Conservation (phyloP, 2,329 filamentous ascomycete species). For the Colletotrichum horii region DNA sequence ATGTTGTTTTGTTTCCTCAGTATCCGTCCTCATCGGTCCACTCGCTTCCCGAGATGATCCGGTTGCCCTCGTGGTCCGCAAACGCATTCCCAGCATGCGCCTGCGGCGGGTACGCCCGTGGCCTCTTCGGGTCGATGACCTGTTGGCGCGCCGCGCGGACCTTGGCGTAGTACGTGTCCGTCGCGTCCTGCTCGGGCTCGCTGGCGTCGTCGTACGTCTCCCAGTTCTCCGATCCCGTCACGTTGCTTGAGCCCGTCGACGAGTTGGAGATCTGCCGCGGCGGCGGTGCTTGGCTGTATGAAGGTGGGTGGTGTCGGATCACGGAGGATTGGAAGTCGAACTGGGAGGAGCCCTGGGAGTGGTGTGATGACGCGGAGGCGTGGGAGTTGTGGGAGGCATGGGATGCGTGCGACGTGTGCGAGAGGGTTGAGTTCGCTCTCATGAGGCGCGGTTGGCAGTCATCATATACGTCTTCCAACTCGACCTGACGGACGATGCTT, state of each 20-base stretch:
- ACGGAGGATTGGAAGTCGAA: conserved; percentile 46
- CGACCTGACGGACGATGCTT: conserved; percentile 64
- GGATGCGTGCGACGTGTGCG: conserved; percentile 37
- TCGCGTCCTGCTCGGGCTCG: conserved; percentile 75
- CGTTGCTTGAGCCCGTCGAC: conserved; percentile 75
- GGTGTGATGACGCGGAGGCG: conserved; percentile 35
- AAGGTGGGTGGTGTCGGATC: conserved; percentile 42
- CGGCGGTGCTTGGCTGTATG: conserved; percentile 48
- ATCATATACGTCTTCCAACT: conserved; percentile 87
- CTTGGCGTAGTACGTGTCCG: conserved; percentile 82
- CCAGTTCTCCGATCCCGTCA: conserved; percentile 94
- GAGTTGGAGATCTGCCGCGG: conserved; percentile 75
- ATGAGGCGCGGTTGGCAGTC: conserved; percentile 44
- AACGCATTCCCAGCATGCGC: conserved; percentile 52
- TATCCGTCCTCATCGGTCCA: conserved; percentile 71
- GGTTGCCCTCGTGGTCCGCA: conserved; percentile 64
- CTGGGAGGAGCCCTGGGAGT: conserved; percentile 31
- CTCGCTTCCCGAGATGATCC: conserved; percentile 68
- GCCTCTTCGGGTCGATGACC: conserved; percentile 64
- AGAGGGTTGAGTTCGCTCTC: conserved; percentile 45
- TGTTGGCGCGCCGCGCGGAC: conserved; percentile 70
- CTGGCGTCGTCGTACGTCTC: conserved; percentile 92
- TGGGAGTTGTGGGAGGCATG: conserved; percentile 30
- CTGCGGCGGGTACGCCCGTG: conserved; percentile 57
- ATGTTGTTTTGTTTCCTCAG: conserved; percentile 30